Evolutionary conservation across 257 asterid species (phyloP).

Genomic region (Primulina huaijiensis): DNA sequence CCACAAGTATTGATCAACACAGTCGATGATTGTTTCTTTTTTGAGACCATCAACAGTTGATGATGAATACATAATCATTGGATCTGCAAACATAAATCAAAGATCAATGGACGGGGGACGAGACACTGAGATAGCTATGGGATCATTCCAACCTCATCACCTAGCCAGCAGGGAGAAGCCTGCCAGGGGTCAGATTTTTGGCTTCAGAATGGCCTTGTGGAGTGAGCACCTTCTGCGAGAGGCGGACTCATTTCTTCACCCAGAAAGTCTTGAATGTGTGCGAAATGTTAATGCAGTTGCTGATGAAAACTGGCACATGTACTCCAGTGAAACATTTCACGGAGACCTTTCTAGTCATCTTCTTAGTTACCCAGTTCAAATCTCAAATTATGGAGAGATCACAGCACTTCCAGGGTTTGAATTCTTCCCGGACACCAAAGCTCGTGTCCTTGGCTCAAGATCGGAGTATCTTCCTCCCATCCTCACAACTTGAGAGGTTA

Average conservation of each 20-base stretch:
- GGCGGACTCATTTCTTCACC: neutral
- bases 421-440: slow-evolving; percentile 82
- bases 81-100: neutral
- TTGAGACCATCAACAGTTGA: neutral
- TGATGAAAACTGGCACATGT: slow-evolving; percentile 56
- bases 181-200: slow-evolving; percentile 11
- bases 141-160: neutral
- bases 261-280: neutral
- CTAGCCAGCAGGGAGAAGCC: neutral
- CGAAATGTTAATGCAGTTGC: slow-evolving; percentile 26
- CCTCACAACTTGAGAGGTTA: slow-evolving; percentile 57
- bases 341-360: slow-evolving; percentile 69
- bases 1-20: neutral
- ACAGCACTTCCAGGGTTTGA: slow-evolving; percentile 47
- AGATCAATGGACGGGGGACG: neutral
- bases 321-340: slow-evolving; percentile 37
- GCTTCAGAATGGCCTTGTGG: neutral
- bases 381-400: slow-evolving; percentile 49
- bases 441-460: slow-evolving; percentile 63
- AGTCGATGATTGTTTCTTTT: neutral
- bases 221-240: neutral
- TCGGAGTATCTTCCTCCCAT: slow-evolving; percentile 59
- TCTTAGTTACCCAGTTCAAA: slow-evolving; percentile 61
- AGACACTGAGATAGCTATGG: neutral
- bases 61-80: neutral